A percentile compares a stretch with the other conserved stretches of the same genome.
phyloP scores from a whole-genome alignment of 768 basidiomycete species.

The Russula sp. region DNA sequence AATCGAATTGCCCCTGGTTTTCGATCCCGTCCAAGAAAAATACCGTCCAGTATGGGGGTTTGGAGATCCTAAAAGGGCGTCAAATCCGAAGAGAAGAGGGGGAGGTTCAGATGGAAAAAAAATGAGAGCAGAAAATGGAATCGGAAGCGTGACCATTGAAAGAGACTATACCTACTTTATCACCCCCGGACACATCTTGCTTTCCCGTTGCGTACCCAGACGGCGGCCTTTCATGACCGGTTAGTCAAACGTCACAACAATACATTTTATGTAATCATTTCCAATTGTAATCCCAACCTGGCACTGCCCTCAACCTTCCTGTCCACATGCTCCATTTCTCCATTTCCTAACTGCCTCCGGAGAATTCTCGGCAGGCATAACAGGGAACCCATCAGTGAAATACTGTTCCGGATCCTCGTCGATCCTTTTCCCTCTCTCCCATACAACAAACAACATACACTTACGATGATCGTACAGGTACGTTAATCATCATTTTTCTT shows the following conservation, averaged over 20 bases:
- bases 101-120: neutral
- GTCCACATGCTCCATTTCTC: neutral
- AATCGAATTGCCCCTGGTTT: slow-evolving; percentile 3
- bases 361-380: neutral
- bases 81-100: slow-evolving; percentile 8
- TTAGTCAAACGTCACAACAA: slow-evolving; percentile 7
- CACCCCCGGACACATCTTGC: slow-evolving; percentile 6
- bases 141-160: slow-evolving; percentile 16
- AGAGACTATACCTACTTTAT: slow-evolving; percentile 20
- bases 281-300: neutral
- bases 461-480: neutral
- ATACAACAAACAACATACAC: neutral
- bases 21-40: neutral
- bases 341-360: neutral
- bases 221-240: slow-evolving; percentile 1
- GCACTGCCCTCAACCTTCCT: neutral
- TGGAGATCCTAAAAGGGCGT: slow-evolving; percentile 18
- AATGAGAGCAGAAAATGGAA: slow-evolving; percentile 18
- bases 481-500: neutral
- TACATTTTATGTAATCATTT: slow-evolving; percentile 1
- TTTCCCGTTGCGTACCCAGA: neutral
- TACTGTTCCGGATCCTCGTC: neutral
- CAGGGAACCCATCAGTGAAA: neutral
- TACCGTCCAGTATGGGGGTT: neutral
- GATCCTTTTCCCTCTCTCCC: neutral